A percentile compares a stretch with the other conserved stretches of the same genome.
Conservation (phyloP, 345 rosid species). For the Angophora floribunda region DNA sequence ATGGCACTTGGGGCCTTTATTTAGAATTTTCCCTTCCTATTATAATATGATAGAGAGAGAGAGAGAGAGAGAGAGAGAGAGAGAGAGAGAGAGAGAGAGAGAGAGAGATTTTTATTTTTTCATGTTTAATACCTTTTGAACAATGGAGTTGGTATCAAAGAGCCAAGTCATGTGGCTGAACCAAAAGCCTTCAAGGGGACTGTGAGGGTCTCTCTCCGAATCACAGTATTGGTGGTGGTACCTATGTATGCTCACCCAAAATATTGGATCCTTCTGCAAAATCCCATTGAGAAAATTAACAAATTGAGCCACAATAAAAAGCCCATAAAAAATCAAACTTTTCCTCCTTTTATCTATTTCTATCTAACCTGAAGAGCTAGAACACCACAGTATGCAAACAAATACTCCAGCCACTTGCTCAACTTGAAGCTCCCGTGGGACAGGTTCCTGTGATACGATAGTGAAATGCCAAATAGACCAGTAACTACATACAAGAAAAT, state of each 20-base stretch:
- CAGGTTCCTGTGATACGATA: constrained; percentile 65
- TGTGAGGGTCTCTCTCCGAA: constrained; percentile 90
- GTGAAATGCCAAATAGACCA: constrained; percentile 70
- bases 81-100: no score
- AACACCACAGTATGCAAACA: constrained; percentile 75
- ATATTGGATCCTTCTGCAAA: constrained; percentile 61
- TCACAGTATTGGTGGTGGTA: constrained; percentile 84
- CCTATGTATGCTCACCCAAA: constrained; percentile 95
- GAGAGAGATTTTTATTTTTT: not conserved
- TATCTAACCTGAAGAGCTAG: constrained; percentile 66
- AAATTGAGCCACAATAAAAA: not conserved
- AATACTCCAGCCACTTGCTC: constrained; percentile 82
- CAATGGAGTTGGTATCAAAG: constrained; percentile 46
- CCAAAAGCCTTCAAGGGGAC: constrained; percentile 94
- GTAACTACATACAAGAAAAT: constrained; percentile 45
- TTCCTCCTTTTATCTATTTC: not conserved
- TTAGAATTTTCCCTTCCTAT: no score
- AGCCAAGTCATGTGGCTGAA: constrained; percentile 85
- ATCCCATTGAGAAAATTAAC: not conserved
- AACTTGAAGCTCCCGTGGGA: constrained; percentile 71
- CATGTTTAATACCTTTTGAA: constrained; percentile 37
- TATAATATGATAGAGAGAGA: no score
- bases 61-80: no score
- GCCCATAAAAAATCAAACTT: not conserved
- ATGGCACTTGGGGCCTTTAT: no score